A percentile compares a stretch with the other conserved stretches of the same genome.
phyloP scores from a whole-genome alignment of 306 rosid species.

The Biancaea sappan region DNA sequence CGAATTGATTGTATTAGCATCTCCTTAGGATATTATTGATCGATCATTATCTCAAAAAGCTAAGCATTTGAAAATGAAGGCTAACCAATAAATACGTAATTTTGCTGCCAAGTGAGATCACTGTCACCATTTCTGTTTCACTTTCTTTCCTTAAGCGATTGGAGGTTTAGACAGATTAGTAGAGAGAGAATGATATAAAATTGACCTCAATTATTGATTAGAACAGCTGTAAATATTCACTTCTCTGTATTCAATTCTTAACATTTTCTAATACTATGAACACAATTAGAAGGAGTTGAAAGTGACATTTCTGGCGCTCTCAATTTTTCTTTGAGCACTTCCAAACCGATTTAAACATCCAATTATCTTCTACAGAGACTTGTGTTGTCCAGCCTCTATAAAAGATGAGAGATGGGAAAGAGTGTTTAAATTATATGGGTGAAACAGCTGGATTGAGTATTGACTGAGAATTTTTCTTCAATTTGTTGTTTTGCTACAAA shows the following conservation, averaged over 20 bases:
- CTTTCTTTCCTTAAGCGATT: not conserved
- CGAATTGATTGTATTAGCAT: not conserved
- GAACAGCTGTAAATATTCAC: not conserved
- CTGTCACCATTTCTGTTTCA: not conserved
- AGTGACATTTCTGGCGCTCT: not conserved
- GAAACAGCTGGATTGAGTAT: slow-evolving; percentile 30
- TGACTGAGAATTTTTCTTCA: slow-evolving; percentile 2
- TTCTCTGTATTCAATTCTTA: not conserved
- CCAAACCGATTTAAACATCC: not conserved
- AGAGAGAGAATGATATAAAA: not conserved
- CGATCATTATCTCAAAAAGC: slow-evolving; percentile 2
- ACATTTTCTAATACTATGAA: not conserved
- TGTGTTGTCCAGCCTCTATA: not conserved
- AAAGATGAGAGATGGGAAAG: not conserved
- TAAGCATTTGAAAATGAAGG: not conserved
- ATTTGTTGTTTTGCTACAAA: not conserved
- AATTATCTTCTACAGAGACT: not conserved
- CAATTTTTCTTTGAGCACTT: not conserved
- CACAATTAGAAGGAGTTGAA: not conserved
- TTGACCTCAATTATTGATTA: not conserved
- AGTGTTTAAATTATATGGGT: not conserved
- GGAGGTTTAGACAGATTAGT: not conserved
- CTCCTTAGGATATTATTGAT: not conserved
- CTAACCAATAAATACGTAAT: not conserved
- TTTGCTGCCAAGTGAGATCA: slow-evolving; percentile 7